A percentile compares a stretch with the other conserved stretches of the same genome.
Evolutionary conservation across 208 protist genomes (phyloP).

Genomic region (Acanthamoeba sp.): DNA sequence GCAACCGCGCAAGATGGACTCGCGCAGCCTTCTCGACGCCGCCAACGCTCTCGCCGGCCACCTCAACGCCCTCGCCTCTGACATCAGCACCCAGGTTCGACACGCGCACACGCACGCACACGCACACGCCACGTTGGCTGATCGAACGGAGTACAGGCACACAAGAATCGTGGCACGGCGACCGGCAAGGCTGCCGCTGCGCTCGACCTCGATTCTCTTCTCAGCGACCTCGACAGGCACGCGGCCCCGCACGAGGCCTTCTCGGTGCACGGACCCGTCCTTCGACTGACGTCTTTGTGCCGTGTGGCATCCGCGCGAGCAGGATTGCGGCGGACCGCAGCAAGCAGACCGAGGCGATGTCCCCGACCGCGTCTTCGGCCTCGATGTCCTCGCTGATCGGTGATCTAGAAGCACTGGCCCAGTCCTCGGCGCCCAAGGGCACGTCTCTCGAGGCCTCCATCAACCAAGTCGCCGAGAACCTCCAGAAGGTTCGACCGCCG

Average conservation of each 20-base stretch:
- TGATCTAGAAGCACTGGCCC: slow-evolving; percentile 38
- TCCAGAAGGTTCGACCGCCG: neutral
- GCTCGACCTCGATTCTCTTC: slow-evolving; percentile 54
- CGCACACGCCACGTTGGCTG: neutral
- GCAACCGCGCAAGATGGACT: slow-evolving; percentile 33
- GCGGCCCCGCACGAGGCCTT: neutral
- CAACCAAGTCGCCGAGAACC: slow-evolving; percentile 44
- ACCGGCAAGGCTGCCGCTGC: slow-evolving; percentile 29
- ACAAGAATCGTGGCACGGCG: slow-evolving; percentile 32
- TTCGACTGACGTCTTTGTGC: too few relatives aligned
- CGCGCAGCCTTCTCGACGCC: slow-evolving; percentile 40
- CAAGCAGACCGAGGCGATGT: neutral
- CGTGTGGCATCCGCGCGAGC: neutral
- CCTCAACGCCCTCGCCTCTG: neutral
- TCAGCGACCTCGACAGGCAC: slow-evolving; percentile 1
- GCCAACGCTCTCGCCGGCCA: slow-evolving; percentile 30
- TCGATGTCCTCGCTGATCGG: slow-evolving; percentile 27
- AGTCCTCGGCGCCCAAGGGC: neutral
- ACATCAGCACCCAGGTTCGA: slow-evolving; percentile 41
- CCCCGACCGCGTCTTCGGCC: neutral
- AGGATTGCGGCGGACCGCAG: neutral
- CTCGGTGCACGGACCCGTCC: too few relatives aligned
- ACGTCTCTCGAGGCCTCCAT: neutral
- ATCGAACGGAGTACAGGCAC: neutral
- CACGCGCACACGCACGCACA: neutral